phyloP scores from a whole-genome alignment of 352 stramenopile genomes.

The Phytopythium chamaehyphon region DNA sequence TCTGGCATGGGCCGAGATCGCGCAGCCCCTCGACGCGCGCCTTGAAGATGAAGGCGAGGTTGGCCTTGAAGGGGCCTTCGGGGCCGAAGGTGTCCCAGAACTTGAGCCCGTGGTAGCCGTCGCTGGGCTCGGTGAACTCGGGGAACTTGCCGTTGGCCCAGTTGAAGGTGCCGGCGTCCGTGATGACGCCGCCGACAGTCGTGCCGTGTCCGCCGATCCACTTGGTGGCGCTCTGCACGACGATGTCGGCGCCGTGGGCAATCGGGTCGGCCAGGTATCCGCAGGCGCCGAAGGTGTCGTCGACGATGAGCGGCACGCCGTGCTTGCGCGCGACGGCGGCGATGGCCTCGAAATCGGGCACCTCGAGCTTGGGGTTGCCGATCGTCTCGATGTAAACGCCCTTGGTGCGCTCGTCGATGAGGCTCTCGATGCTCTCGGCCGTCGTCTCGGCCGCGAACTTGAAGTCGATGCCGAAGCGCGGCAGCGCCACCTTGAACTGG shows the following conservation, averaged over 20 bases:
- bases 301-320: conserved; percentile 3
- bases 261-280: conserved; percentile 4
- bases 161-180: conserved; percentile 3
- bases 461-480: conserved; percentile 3
- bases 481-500: conserved; percentile 4
- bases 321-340: conserved; percentile 2
- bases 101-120: conserved; percentile 3
- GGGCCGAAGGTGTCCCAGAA: conserved; percentile 2
- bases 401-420: conserved; percentile 1
- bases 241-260: not conserved
- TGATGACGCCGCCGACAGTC: conserved; percentile 1
- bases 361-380: conserved; percentile 2
- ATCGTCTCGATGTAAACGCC: not conserved
- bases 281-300: conserved; percentile 1
- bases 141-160: conserved; percentile 3
- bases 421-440: not conserved
- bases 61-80: conserved; percentile 1
- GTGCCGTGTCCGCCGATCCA: conserved; percentile 2
- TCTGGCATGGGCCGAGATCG: conserved; percentile 1
- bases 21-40: conserved; percentile 1
- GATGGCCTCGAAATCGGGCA: conserved; percentile 1
- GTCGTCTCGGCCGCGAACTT: conserved; percentile 3
- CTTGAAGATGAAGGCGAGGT: conserved; percentile 3
- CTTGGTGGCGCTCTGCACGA: conserved; percentile 2
- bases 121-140: conserved; percentile 2